phyloP scores from a whole-genome alignment of 139 green algal species.

The Spirogloea muscicola region DNA sequence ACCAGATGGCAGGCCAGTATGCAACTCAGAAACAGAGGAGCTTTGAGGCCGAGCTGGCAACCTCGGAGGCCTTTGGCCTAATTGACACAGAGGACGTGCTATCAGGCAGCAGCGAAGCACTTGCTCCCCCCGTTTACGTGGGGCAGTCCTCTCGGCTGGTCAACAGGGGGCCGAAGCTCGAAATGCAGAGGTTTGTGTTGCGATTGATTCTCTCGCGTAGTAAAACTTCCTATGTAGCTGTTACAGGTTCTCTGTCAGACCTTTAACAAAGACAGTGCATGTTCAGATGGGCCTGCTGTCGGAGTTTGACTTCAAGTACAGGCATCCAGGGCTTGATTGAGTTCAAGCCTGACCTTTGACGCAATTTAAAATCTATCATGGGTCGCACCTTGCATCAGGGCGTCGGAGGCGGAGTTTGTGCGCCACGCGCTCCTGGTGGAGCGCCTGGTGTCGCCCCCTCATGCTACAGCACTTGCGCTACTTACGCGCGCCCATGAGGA shows the following conservation, averaged over 20 bases:
- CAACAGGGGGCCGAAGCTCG: background rate
- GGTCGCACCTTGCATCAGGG: conserved; percentile 23
- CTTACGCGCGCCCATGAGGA: conserved; percentile 37
- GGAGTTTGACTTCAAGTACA: no score
- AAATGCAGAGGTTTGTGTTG: conserved; percentile 37
- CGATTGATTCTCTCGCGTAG: no score
- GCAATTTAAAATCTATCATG: no score
- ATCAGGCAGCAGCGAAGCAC: background rate
- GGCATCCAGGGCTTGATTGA: no score
- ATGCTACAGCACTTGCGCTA: conserved; percentile 35
- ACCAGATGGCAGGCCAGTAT: no score
- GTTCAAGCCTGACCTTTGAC: no score
- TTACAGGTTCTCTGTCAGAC: no score
- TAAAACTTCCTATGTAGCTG: no score
- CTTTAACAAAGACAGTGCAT: no score
- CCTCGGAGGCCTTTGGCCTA: conserved; percentile 14
- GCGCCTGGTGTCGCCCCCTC: background rate
- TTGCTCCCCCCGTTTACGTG: conserved; percentile 32
- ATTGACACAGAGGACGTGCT: conserved; percentile 24
- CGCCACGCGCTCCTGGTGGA: conserved; percentile 17
- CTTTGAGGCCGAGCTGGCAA: conserved; percentile 23
- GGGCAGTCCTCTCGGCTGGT: conserved; percentile 33
- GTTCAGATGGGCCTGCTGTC: background rate
- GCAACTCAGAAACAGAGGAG: conserved; percentile 3
- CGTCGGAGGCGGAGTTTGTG: conserved; percentile 36